Evolutionary conservation across 441 rosid species (phyloP).

Genomic region (Eutrema salsugineum): DNA sequence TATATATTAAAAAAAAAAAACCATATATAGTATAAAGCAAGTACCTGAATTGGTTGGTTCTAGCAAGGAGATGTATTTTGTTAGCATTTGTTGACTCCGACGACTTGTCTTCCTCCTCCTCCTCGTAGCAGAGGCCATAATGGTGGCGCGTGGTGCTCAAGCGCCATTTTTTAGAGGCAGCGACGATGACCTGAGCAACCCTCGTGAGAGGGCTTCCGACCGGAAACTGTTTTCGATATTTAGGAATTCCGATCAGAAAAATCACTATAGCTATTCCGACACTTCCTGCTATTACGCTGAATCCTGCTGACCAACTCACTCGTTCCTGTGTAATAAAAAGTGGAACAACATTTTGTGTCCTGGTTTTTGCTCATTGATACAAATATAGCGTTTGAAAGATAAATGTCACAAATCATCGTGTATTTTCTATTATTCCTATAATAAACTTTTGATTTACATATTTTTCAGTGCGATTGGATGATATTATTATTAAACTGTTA

Average conservation of each 20-base stretch:
- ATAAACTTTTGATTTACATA: neutral
- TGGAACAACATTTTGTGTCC: neutral
- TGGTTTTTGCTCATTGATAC: neutral
- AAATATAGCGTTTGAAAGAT: neutral
- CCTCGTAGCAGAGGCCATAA: slow-evolving; percentile 30
- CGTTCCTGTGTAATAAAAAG: slow-evolving; percentile 42
- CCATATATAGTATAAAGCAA: neutral
- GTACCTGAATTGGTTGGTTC: slow-evolving; percentile 64
- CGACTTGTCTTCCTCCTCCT: slow-evolving; percentile 5
- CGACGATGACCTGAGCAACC: slow-evolving; percentile 70
- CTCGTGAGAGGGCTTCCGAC: slow-evolving; percentile 60
- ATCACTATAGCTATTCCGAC: slow-evolving; percentile 38
- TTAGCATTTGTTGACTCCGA: neutral
- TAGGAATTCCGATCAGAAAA: slow-evolving; percentile 53
- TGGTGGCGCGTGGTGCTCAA: slow-evolving; percentile 31
- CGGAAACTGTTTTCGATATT: slow-evolving; percentile 50
- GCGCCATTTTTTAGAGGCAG: slow-evolving; percentile 56
- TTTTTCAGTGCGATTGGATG: neutral
- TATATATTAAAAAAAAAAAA: neutral
- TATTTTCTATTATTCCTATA: neutral
- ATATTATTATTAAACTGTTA: neutral
- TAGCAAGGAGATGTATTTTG: slow-evolving; percentile 22
- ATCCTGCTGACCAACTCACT: slow-evolving; percentile 70
- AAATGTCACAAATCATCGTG: neutral
- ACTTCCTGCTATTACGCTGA: slow-evolving; percentile 47